These are phyloP conservation scores for Bruguiera sexangula DNA, from an alignment of 345 rosid species.

Conservation along the genomic window DNA sequence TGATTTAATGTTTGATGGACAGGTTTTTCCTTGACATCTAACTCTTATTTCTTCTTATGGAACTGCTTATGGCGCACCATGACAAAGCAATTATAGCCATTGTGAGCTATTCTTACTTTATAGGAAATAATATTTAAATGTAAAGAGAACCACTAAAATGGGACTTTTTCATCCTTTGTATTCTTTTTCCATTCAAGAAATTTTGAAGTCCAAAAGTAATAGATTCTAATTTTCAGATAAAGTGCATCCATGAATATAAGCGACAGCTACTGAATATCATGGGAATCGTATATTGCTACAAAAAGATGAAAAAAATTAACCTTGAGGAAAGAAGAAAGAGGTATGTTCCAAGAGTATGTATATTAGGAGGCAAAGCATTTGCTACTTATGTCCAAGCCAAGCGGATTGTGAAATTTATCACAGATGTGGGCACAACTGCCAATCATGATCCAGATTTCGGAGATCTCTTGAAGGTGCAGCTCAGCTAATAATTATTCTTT, in stretches of 20 bases:
- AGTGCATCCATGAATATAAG: conserved; percentile 80
- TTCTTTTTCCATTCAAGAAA: too few species aligned
- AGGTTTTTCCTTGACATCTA: conserved; percentile 22
- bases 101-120: too few species aligned
- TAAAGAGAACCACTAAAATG: too few species aligned
- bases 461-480: conserved; percentile 61
- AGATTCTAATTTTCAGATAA: conserved; percentile 43
- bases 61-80: too few species aligned
- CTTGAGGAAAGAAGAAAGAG: conserved; percentile 44
- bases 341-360: conserved; percentile 68
- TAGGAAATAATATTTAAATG: too few species aligned
- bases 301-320: conserved; percentile 75
- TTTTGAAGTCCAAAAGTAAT: too few species aligned
- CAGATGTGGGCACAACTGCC: conserved; percentile 62
- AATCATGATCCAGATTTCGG: conserved; percentile 74
- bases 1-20: conserved; percentile 64
- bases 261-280: conserved; percentile 66
- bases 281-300: conserved; percentile 69
- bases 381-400: conserved; percentile 80
- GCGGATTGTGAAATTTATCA: conserved; percentile 71
- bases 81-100: too few species aligned
- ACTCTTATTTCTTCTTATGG: too few species aligned
- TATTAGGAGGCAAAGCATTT: conserved; percentile 82
- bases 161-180: too few species aligned
- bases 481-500: too few species aligned